Conservation (phyloP, 768 basidiomycete species). For the Asterophora lycoperdoides region DNA sequence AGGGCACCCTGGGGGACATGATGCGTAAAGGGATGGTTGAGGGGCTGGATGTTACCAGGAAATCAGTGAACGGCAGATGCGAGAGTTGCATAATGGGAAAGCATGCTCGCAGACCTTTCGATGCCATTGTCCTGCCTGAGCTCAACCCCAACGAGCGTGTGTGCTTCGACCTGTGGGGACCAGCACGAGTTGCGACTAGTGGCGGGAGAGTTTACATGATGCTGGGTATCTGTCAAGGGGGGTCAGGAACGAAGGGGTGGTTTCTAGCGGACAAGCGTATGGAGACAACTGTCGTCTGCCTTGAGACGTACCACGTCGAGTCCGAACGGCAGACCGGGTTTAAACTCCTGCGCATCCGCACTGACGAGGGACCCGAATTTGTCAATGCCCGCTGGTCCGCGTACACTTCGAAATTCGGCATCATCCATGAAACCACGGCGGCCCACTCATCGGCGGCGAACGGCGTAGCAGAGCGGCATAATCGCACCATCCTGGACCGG, state of each 20-base stretch:
- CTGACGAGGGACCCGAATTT: not conserved
- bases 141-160: no score
- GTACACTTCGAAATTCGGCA: not conserved
- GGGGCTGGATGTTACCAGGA: not conserved
- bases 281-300: not conserved
- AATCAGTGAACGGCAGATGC: not conserved
- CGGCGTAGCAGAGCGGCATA: conserved; percentile 23
- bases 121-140: no score
- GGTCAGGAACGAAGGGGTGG: no score
- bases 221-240: not conserved
- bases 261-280: conserved; percentile 1
- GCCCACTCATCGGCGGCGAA: no score
- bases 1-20: not conserved
- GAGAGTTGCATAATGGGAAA: no score
- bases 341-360: not conserved
- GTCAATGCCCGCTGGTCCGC: not conserved
- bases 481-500: conserved; percentile 24
- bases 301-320: not conserved
- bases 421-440: no score
- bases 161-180: not conserved
- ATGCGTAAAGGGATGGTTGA: not conserved
- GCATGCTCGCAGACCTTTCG: no score
- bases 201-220: not conserved
- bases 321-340: no score
- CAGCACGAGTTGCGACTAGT: not conserved